Evolutionary conservation across 2,329 filamentous ascomycete species (phyloP), one percentile per base, ranked within the genome.

Genomic region (Aspergillus cejpii): DNA sequence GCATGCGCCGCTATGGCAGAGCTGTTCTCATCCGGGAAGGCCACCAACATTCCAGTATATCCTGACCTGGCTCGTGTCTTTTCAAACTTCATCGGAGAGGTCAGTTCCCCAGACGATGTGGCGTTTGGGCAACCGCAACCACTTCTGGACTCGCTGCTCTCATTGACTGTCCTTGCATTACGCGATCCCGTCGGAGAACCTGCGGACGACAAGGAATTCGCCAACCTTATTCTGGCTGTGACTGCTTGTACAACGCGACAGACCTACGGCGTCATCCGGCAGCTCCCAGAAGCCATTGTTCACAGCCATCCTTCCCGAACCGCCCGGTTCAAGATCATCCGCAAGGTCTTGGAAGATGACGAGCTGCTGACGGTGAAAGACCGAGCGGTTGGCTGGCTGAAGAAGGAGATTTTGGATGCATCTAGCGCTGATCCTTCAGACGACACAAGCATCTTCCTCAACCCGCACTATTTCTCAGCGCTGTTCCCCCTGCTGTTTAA

Each of bases 371-470:
- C 76, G 12, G 70, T 78, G 28, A 78, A 77, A 53, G 75, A 77
- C 27, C 74, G 73, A 33, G 78, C 78, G 2, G 73, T 82, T 4
- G 72, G 74, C 26, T 82, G 79, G 79, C 64, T 81, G 26, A 81
- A 80, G 55, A 70, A 77, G 31, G 79, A 81, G 55, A 75, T 78
- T 0, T 67, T 81, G 4, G 69, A 74, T 52, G 71, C 74, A 3
- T 72, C 49, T 42, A 51, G 34, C 26, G 6, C 43, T 37, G 23
- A 15, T 43, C 51, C 5, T 26, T 48, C 3, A 44, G 23, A 46
- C n/a, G 53, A 57, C 11, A 37, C 50, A 6, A 59, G 51, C 40
- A 46, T 66, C 15, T 71, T 71, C 51, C 56, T 57, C 10, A 53
- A 67, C 24, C 59, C 63, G 0, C 54, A 63, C n/a, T 61, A 66